phyloP scores from a whole-genome alignment of 768 basidiomycete species.

The Suillus lakei region DNA sequence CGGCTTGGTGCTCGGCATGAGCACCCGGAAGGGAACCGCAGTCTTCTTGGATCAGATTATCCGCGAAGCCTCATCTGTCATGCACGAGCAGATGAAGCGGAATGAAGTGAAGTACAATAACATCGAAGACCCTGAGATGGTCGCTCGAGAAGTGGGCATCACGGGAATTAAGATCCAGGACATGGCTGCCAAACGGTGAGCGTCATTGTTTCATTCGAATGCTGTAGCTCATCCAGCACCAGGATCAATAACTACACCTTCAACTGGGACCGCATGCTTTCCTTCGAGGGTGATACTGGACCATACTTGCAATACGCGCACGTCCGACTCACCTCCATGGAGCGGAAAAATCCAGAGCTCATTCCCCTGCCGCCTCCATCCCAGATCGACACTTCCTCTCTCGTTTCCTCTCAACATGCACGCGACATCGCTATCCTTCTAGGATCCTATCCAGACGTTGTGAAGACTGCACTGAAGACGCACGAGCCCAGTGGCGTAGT shows the following conservation, averaged over 20 bases:
- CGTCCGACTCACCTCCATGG: conserved; percentile 88
- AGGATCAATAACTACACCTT: conserved; percentile 97
- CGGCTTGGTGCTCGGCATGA: conserved; percentile 94
- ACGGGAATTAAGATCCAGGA: conserved; percentile 98
- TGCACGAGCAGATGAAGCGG: conserved; percentile 97
- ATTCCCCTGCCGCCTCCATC: conserved; percentile 73
- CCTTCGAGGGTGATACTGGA: conserved; percentile 95
- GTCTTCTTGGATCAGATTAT: conserved; percentile 95
- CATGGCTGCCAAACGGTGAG: conserved; percentile 91
- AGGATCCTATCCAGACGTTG: conserved; percentile 89
- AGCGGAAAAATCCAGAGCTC: conserved; percentile 89
- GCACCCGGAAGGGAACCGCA: conserved; percentile 89
- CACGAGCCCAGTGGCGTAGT: conserved; percentile 92
- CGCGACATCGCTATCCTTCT: conserved; percentile 88
- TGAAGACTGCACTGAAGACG: conserved; percentile 81
- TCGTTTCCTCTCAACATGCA: conserved; percentile 71
- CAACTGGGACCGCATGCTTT: conserved; percentile 92
- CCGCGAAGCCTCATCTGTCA: conserved; percentile 82
- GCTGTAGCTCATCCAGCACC: conserved; percentile 8
- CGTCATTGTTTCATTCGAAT: not conserved
- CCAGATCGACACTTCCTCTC: conserved; percentile 70
- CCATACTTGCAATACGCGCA: conserved; percentile 98
- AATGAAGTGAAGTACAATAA: conserved; percentile 92
- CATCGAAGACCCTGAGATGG: conserved; percentile 84
- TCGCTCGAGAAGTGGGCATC: conserved; percentile 85